Percentiles rank a stretch among this genome's conserved stretches.
Evolutionary conservation across 164 flowering plant genomes (phyloP).

Genomic region (Piper betle): DNA sequence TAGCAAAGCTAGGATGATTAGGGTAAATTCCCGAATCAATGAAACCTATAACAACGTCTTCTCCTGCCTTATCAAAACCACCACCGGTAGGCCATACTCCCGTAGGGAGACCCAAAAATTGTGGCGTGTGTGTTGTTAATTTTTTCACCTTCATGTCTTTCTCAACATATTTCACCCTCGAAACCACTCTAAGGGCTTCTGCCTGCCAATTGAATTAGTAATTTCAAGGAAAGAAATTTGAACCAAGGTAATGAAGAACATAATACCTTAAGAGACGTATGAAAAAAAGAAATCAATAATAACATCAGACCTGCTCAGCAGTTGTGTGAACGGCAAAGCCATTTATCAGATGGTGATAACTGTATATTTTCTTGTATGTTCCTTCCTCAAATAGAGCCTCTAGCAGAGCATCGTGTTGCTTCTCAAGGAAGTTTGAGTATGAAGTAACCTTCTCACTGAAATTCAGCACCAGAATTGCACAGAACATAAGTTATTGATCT

Average conservation of each 20-base stretch:
- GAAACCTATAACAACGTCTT: conserved; percentile 87
- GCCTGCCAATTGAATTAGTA: conserved; percentile 44
- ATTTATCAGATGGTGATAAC: conserved; percentile 86
- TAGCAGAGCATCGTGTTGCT: conserved; percentile 89
- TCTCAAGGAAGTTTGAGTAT: conserved; percentile 72
- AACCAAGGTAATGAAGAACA: no score
- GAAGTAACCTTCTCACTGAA: conserved; percentile 63
- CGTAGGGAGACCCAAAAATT: conserved; percentile 95
- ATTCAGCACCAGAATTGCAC: not conserved
- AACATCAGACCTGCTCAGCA: conserved; percentile 67
- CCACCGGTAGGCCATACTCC: conserved; percentile 99
- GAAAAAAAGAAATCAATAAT: not conserved
- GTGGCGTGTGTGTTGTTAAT: conserved; percentile 93
- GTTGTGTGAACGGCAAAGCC: conserved; percentile 81
- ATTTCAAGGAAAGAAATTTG: no score
- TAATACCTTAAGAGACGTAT: not conserved
- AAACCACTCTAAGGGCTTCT: conserved; percentile 56
- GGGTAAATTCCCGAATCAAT: conserved; percentile 96
- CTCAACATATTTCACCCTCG: conserved; percentile 79
- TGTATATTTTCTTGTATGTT: conserved; percentile 77
- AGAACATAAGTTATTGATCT: no score
- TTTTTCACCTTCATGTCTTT: conserved; percentile 91
- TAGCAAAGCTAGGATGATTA: conserved; percentile 78
- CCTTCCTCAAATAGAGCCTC: conserved; percentile 66
- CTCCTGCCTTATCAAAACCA: conserved; percentile 93